A percentile compares a stretch with the other conserved stretches of the same genome.
Evolutionary conservation across 331 rosid genomes (phyloP).

Genomic region (Malus hybrid): DNA sequence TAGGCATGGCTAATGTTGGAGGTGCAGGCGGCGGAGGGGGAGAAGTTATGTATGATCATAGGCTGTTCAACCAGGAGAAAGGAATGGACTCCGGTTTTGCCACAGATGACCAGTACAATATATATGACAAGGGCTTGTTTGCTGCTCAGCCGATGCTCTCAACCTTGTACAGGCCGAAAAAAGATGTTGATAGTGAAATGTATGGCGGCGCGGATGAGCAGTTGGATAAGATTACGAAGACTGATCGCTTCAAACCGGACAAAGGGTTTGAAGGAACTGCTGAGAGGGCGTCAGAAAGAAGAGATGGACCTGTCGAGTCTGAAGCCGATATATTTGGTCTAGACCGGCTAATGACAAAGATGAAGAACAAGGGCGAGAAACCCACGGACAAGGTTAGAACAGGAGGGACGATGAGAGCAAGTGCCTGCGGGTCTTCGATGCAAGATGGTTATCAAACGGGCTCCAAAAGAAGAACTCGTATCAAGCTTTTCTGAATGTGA

Average conservation of each 20-base stretch:
- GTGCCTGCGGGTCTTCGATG: slow-evolving; percentile 52
- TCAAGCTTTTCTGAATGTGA: neutral
- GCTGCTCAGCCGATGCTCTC: slow-evolving; percentile 79
- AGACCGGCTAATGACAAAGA: slow-evolving; percentile 69
- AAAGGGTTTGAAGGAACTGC: slow-evolving; percentile 60
- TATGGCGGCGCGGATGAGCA: slow-evolving; percentile 91
- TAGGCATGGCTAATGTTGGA: slow-evolving; percentile 60
- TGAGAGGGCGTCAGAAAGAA: slow-evolving; percentile 44
- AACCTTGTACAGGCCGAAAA: slow-evolving; percentile 79
- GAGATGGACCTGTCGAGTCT: slow-evolving; percentile 55
- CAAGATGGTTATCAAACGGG: slow-evolving; percentile 51
- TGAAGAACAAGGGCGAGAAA: slow-evolving; percentile 49
- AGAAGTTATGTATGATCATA: slow-evolving; percentile 85
- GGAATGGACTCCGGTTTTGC: slow-evolving; percentile 83
- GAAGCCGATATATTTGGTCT: slow-evolving; percentile 81
- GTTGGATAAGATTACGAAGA: slow-evolving; percentile 76
- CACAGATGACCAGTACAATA: slow-evolving; percentile 81
- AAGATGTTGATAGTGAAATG: slow-evolving; percentile 61
- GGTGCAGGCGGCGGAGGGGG: slow-evolving; percentile 49
- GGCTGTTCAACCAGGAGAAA: slow-evolving; percentile 90
- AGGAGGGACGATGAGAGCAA: slow-evolving; percentile 14
- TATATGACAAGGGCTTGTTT: slow-evolving; percentile 72
- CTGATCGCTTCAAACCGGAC: slow-evolving; percentile 85
- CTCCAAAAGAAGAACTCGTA: slow-evolving; percentile 13
- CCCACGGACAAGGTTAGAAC: slow-evolving; percentile 42